These are phyloP conservation scores for Sporothrix globosa DNA, from an alignment of 2,329 filamentous ascomycete species.

Conservation along the genomic window DNA sequence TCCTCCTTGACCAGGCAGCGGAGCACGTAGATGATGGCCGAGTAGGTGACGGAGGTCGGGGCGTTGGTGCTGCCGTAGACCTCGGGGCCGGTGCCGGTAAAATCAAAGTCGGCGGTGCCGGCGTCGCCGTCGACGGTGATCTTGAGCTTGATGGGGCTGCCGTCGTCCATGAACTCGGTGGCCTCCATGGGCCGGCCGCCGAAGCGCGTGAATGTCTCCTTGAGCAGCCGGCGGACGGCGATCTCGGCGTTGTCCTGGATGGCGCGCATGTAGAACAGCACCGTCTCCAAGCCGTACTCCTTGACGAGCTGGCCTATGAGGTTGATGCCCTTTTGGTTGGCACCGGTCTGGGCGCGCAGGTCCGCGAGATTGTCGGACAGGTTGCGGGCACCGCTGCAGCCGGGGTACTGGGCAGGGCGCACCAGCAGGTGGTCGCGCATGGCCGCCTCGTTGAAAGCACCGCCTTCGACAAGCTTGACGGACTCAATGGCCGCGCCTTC, in stretches of 20 bases:
- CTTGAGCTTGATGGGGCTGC: slow-evolving; percentile 43
- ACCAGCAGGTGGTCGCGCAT: slow-evolving; percentile 69
- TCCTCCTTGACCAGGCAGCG: slow-evolving; percentile 45
- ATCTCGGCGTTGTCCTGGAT: slow-evolving; percentile 77
- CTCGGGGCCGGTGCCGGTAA: slow-evolving; percentile 42
- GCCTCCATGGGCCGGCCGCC: slow-evolving; percentile 39
- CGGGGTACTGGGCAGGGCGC: slow-evolving; percentile 68
- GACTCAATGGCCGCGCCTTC: slow-evolving; percentile 67
- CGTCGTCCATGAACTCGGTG: slow-evolving; percentile 49
- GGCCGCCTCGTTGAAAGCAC: slow-evolving; percentile 75
- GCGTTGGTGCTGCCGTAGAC: slow-evolving; percentile 35
- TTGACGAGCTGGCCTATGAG: slow-evolving; percentile 72
- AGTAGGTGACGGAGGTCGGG: slow-evolving; percentile 35
- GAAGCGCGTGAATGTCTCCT: slow-evolving; percentile 63
- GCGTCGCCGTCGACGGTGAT: slow-evolving; percentile 42
- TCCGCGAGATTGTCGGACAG: slow-evolving; percentile 76
- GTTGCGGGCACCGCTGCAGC: slow-evolving; percentile 71
- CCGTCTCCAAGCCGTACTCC: slow-evolving; percentile 72
- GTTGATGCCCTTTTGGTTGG: slow-evolving; percentile 74
- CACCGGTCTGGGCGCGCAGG: slow-evolving; percentile 73
- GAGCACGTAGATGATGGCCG: slow-evolving; percentile 47
- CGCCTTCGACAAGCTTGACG: slow-evolving; percentile 72
- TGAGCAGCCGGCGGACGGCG: slow-evolving; percentile 71
- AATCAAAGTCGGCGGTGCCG: slow-evolving; percentile 46
- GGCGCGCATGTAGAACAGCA: slow-evolving; percentile 73